These are phyloP conservation scores for Penicillium sp. DNA, from an alignment of 2,329 filamentous ascomycete genomes.

Conservation along the genomic window DNA sequence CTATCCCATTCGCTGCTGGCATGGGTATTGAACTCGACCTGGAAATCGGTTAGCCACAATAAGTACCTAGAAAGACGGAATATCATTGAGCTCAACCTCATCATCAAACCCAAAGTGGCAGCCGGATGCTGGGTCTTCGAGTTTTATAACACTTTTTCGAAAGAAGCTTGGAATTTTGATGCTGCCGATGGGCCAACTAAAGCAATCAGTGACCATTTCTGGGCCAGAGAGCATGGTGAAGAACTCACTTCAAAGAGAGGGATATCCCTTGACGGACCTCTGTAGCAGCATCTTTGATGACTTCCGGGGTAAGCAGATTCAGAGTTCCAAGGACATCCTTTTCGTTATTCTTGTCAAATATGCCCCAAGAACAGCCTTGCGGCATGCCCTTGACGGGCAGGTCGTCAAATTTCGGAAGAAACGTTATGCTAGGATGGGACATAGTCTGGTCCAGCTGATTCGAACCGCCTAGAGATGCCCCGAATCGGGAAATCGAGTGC, in stretches of 20 bases:
- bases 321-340: slow-evolving; percentile 47
- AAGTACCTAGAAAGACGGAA: neutral
- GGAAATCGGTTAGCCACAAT: neutral
- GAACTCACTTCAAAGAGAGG: slow-evolving; percentile 44
- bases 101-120: slow-evolving; percentile 45
- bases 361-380: slow-evolving; percentile 46
- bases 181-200: slow-evolving; percentile 25
- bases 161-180: slow-evolving; percentile 40
- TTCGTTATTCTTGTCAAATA: slow-evolving; percentile 41
- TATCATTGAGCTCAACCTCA: slow-evolving; percentile 25
- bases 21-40: slow-evolving; percentile 49
- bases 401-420: slow-evolving; percentile 38
- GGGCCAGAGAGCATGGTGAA: slow-evolving; percentile 3
- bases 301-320: slow-evolving; percentile 48
- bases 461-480: neutral
- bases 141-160: slow-evolving; percentile 27
- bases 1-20: slow-evolving; percentile 49
- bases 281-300: slow-evolving; percentile 42
- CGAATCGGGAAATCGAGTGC: neutral
- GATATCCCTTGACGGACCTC: slow-evolving; percentile 45
- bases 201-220: neutral
- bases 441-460: neutral
- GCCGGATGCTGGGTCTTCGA: slow-evolving; percentile 35
- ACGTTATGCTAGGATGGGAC: neutral
- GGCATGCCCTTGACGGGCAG: slow-evolving; percentile 44